A percentile compares a stretch with the other conserved stretches of the same genome.
Evolutionary conservation across 2,329 filamentous ascomycete species (phyloP).

Genomic region (Daldinia eschscholtzii): DNA sequence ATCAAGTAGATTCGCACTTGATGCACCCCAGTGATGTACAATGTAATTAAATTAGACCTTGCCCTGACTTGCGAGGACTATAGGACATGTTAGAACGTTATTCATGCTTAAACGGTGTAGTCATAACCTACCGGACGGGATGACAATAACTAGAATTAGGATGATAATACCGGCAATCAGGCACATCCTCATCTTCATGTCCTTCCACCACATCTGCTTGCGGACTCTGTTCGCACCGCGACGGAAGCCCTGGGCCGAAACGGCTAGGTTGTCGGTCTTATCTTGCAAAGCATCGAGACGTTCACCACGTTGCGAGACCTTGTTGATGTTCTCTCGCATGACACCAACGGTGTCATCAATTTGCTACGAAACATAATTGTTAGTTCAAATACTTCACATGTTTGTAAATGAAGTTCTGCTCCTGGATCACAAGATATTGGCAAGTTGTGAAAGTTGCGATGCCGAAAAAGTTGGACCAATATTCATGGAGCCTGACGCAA

Average conservation of each 20-base stretch:
- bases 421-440: constrained; percentile 42
- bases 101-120: neutral
- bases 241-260: constrained; percentile 94
- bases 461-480: constrained; percentile 6
- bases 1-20: constrained; percentile 50
- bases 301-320: constrained; percentile 88
- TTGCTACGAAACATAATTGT: constrained; percentile 72
- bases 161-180: constrained; percentile 91
- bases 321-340: constrained; percentile 98
- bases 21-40: constrained; percentile 48
- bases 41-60: constrained; percentile 48
- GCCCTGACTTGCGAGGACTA: constrained; percentile 59
- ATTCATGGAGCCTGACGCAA: neutral
- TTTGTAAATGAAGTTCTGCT: constrained; percentile 15
- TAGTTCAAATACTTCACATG: neutral
- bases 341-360: constrained; percentile 95
- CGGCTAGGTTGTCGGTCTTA: constrained; percentile 86
- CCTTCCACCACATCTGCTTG: constrained; percentile 99
- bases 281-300: constrained; percentile 55
- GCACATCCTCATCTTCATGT: constrained; percentile 99
- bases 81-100: constrained; percentile 28
- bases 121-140: constrained; percentile 82
- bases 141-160: constrained; percentile 91
- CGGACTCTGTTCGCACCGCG: constrained; percentile 95
- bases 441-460: constrained; percentile 4